Evolutionary conservation across 768 basidiomycete species (phyloP), one percentile per base, ranked within the genome.

Genomic region (Dictyophora rubrovolvata): DNA sequence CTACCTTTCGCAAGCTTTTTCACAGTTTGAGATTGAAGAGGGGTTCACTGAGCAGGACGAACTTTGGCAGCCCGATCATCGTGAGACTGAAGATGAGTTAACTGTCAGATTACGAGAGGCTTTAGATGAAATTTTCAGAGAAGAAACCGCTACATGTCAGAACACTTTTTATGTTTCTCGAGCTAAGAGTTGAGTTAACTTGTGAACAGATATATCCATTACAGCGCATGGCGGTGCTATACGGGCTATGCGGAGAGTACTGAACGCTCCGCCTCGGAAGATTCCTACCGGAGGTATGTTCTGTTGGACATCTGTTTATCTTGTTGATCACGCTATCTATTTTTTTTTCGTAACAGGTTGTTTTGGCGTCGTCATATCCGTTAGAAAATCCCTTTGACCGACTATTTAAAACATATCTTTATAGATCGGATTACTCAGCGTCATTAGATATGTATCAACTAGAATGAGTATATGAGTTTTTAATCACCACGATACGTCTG

Each of bases 191-290:
- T n/a, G n/a, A n/a, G n/a, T 28, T 28, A 28, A 28, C 28, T 20
- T 22, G 9, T 55, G 11, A 36, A 46, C 42, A 88, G 87, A 79
- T 62, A 77, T 87, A 17, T 83, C 84, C 4, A 77, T 87, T 60
- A 85, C 85, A 1, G 78, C 81, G 1, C 87, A 89, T 65, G 75
- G 80, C 14, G 84, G 80, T 0, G 78, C 83, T 61, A 84, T 85
- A 48, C 75, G 77, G 47, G 80, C 77, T 0, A 79, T 86, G 53
- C 63, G 86, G 63, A 70, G 66, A 4, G 75, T 75, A 0, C 68
- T 81, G 34, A 78, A 73, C 3, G 76, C 82, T 16, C 65, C 66
- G 1, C 60, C 55, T 8, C 82, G 78, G 66, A 52, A 63, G 5
- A 68, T 87, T 20, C 78, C 81, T 0, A 86, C 84, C 5, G 86